These are phyloP conservation scores for Cladosporium halotolerans DNA, from an alignment of 2,329 filamentous ascomycete genomes.

Conservation along the genomic window DNA sequence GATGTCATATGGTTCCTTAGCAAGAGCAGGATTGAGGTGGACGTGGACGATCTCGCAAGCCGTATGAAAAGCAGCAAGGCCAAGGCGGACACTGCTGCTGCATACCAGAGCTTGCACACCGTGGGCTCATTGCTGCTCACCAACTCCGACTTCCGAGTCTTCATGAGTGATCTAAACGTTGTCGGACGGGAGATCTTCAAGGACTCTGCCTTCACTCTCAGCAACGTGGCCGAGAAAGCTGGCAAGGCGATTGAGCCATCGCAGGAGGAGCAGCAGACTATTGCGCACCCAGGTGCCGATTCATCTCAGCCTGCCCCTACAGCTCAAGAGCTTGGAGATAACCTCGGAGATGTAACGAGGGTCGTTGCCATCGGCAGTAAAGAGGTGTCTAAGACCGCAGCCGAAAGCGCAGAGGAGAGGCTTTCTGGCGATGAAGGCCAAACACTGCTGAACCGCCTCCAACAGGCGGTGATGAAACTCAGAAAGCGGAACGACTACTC, in stretches of 20 bases:
- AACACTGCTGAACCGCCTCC: conserved; percentile 67
- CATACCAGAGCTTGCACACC: conserved; percentile 75
- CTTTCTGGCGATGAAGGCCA: conserved; percentile 65
- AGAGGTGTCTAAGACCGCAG: conserved; percentile 51
- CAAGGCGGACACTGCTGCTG: conserved; percentile 65
- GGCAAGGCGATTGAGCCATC: conserved; percentile 69
- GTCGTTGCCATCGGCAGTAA: conserved; percentile 40
- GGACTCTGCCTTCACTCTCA: conserved; percentile 75
- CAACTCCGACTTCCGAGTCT: conserved; percentile 83
- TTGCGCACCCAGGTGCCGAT: conserved; percentile 49
- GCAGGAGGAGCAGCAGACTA: conserved; percentile 49
- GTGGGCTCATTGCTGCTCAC: conserved; percentile 78
- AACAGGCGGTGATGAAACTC: conserved; percentile 67
- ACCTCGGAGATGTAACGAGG: conserved; percentile 40
- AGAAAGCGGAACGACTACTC: conserved; percentile 74
- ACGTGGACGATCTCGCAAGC: conserved; percentile 57
- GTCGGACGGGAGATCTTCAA: conserved; percentile 79
- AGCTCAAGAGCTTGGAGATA: conserved; percentile 53
- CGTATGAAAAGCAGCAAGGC: conserved; percentile 58
- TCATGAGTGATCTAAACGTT: conserved; percentile 71
- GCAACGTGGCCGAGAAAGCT: conserved; percentile 66
- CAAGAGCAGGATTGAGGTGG: conserved; percentile 64
- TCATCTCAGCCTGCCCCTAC: conserved; percentile 46
- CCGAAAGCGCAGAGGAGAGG: conserved; percentile 68
- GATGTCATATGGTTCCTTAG: conserved; percentile 83